Evolutionary conservation across 148 eudicot species (phyloP).

Genomic region (Silene uniflora): DNA sequence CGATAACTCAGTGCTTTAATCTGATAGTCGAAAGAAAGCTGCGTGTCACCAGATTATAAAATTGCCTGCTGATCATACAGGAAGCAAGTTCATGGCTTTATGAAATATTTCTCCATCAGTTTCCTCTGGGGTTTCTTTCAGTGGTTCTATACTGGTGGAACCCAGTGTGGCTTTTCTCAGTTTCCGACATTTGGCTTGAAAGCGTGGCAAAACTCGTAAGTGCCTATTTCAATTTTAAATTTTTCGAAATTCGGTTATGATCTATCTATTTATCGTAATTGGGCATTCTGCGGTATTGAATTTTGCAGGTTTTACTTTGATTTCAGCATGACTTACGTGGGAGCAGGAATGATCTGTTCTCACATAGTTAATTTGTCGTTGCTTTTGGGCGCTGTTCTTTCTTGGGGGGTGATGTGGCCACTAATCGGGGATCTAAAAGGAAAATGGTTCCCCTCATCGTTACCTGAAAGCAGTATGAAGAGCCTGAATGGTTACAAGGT

Average conservation of each 20-base stretch:
- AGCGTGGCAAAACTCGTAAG: slow-evolving; percentile 72
- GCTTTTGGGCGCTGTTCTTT: slow-evolving; percentile 66
- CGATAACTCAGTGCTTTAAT: not conserved
- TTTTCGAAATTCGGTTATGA: not conserved
- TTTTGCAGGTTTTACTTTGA: slow-evolving; percentile 76
- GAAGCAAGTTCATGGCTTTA: slow-evolving; percentile 68
- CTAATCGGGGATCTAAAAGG: slow-evolving; percentile 49
- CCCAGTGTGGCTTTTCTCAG: slow-evolving; percentile 55
- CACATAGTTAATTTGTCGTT: slow-evolving; percentile 64
- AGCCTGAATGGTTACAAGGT: slow-evolving; percentile 80
- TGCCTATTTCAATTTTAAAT: slow-evolving; percentile 1
- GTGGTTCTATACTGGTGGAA: slow-evolving; percentile 75
- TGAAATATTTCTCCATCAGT: slow-evolving; percentile 61
- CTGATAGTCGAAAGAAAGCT: slow-evolving; percentile 6
- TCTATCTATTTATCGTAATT: slow-evolving; percentile 1
- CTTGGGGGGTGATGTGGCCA: slow-evolving; percentile 84
- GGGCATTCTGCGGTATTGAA: slow-evolving; percentile 12
- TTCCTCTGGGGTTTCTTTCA: slow-evolving; percentile 79
- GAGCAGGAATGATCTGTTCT: slow-evolving; percentile 88
- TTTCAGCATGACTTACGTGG: slow-evolving; percentile 72
- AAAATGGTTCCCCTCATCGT: slow-evolving; percentile 53
- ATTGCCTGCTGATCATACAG: slow-evolving; percentile 35
- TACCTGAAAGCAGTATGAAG: slow-evolving; percentile 73
- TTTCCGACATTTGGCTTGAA: slow-evolving; percentile 78
- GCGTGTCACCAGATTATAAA: not conserved